These are phyloP conservation scores for Plasmodium yoelii DNA, from an alignment of 169 alveolate genomes.

Conservation along the genomic window DNA sequence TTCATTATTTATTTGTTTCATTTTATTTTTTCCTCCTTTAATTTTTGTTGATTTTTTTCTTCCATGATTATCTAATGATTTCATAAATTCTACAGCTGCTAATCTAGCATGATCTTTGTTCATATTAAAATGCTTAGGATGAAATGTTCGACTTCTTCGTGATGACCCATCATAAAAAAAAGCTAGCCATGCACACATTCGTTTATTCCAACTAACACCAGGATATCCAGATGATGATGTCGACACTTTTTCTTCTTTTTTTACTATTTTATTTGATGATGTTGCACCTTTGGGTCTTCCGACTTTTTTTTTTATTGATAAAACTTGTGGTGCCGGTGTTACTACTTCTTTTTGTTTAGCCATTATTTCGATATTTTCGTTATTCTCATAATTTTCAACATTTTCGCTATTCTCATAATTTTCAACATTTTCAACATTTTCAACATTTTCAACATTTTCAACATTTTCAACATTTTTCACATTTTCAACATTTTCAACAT, in stretches of 20 bases:
- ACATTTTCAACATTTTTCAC: neutral
- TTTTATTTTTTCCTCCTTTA: constrained; percentile 69
- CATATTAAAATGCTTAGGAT: constrained; percentile 87
- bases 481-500: neutral
- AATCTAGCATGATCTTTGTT: constrained; percentile 87
- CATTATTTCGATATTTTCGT: neutral
- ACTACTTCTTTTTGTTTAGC: neutral
- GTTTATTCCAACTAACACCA: constrained; percentile 90
- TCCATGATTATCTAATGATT: constrained; percentile 84
- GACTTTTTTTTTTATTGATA: constrained; percentile 35
- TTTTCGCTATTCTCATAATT: neutral
- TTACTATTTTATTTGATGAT: constrained; percentile 38
- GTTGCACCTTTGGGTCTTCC: constrained; percentile 69
- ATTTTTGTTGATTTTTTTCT: constrained; percentile 78
- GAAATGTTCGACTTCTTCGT: constrained; percentile 88
- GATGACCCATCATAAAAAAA: constrained; percentile 87
- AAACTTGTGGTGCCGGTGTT: neutral
- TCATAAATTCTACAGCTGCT: constrained; percentile 88
- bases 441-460: neutral
- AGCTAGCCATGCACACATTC: constrained; percentile 91
- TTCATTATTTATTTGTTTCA: constrained; percentile 47
- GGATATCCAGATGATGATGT: constrained; percentile 88
- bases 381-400: neutral
- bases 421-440: neutral
- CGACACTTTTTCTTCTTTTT: constrained; percentile 73